phyloP scores from a whole-genome alignment of 805 yeast genomes.

The Saturnispora ahearnii region DNA sequence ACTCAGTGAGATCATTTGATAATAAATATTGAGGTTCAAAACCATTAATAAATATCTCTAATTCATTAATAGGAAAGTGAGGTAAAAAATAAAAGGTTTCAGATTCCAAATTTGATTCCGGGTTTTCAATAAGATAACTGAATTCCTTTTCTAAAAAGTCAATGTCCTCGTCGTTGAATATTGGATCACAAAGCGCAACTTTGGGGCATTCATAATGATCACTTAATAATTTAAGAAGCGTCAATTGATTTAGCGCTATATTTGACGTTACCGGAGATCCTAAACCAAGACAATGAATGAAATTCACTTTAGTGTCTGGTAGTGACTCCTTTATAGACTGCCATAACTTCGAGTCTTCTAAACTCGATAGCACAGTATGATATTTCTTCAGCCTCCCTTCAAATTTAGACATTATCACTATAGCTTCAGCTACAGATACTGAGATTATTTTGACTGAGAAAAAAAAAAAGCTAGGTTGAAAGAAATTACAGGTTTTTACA shows the following conservation, averaged over 20 bases:
- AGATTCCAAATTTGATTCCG: neutral
- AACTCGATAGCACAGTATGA: neutral
- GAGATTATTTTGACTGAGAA: neutral
- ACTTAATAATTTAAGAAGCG: constrained; percentile 16
- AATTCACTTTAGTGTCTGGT: neutral
- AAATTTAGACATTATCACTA: neutral
- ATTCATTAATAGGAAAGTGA: constrained; percentile 25
- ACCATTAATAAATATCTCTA: constrained; percentile 20
- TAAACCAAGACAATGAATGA: constrained; percentile 24
- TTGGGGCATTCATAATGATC: constrained; percentile 7
- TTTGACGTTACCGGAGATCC: constrained; percentile 21
- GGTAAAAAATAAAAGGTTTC: constrained; percentile 26
- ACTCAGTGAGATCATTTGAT: constrained; percentile 26
- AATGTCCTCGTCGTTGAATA: constrained; percentile 19
- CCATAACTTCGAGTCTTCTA: neutral
- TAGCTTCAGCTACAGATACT: neutral
- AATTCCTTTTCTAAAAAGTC: constrained; percentile 13
- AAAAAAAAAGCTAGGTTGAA: neutral
- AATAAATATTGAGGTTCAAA: constrained; percentile 22
- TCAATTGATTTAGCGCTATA: constrained; percentile 24
- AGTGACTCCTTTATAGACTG: neutral
- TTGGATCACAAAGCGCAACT: constrained; percentile 26
- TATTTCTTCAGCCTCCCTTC: neutral
- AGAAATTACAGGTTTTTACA: neutral
- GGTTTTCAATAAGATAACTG: constrained; percentile 15